phyloP scores from a whole-genome alignment of 1,284 basidiomycete species.

The Naganishia cerealis region DNA sequence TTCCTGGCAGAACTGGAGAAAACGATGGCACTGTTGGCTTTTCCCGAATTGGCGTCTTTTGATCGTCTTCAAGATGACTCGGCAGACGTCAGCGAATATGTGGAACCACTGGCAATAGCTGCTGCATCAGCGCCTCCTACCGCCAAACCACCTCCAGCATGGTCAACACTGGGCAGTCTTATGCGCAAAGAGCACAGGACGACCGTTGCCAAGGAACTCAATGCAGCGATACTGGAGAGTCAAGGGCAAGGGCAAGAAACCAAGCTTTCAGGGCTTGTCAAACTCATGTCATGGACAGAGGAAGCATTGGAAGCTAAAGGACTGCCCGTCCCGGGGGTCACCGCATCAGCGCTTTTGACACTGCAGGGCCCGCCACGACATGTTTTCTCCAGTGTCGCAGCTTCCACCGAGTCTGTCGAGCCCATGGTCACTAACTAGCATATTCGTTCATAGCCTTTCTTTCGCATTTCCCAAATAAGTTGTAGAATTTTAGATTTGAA shows the following conservation, averaged over 20 bases:
- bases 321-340: constrained; percentile 35
- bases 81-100: neutral
- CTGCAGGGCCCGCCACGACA: constrained; percentile 14
- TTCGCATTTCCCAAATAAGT: neutral
- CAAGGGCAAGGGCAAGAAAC: constrained; percentile 88
- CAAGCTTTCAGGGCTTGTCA: constrained; percentile 80
- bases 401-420: neutral
- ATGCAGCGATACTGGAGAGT: constrained; percentile 88
- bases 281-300: constrained; percentile 86
- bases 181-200: constrained; percentile 81
- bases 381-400: neutral
- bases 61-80: constrained; percentile 13
- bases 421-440: constrained; percentile 10
- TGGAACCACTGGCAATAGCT: neutral
- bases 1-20: constrained; percentile 87
- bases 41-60: constrained; percentile 62
- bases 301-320: constrained; percentile 65
- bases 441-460: neutral
- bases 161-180: constrained; percentile 56
- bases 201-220: constrained; percentile 86
- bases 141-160: constrained; percentile 42
- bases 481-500: constrained; percentile 7
- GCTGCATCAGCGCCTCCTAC: constrained; percentile 5
- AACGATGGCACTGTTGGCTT: constrained; percentile 93
- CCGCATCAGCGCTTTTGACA: constrained; percentile 23